phyloP scores from a whole-genome alignment of 2,329 filamentous ascomycete genomes.

The Rosellinia necatrix region DNA sequence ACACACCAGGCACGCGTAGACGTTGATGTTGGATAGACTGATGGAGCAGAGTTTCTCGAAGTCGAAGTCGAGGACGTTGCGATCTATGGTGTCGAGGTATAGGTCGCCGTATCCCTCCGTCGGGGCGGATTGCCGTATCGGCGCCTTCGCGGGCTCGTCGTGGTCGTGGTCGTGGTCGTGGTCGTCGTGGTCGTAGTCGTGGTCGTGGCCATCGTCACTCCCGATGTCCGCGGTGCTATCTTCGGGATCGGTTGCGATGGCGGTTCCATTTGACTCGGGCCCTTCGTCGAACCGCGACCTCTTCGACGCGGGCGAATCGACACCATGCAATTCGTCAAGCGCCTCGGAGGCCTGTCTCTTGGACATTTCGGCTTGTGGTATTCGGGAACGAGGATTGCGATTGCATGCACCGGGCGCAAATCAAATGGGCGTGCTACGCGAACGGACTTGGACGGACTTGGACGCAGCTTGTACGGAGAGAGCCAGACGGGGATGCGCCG shows the following conservation, averaged over 20 bases:
- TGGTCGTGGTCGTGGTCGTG: conserved; percentile 47
- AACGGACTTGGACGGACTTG: no score
- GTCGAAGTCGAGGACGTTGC: conserved; percentile 92
- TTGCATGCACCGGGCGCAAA: no score
- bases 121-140: conserved; percentile 74
- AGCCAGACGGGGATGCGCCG: no score
- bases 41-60: conserved; percentile 98
- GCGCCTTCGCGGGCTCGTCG: conserved; percentile 46
- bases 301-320: conserved; percentile 64
- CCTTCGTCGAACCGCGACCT: conserved; percentile 57
- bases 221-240: conserved; percentile 42
- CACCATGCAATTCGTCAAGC: conserved; percentile 59
- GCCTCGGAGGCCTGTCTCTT: conserved; percentile 66
- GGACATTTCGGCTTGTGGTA: conserved; percentile 40
- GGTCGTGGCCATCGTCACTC: conserved; percentile 45
- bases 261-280: conserved; percentile 43
- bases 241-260: conserved; percentile 38
- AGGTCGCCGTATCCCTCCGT: conserved; percentile 91
- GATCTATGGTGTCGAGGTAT: conserved; percentile 96
- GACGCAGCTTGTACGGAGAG: no score
- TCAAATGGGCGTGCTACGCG: no score
- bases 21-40: conserved; percentile 96
- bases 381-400: background rate
- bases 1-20: conserved; percentile 96
- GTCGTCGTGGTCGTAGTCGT: conserved; percentile 47